Evolutionary conservation across 805 yeast genomes (phyloP), one percentile per base, ranked within the genome.

Genomic region (Yamadazyma kitorensis): DNA sequence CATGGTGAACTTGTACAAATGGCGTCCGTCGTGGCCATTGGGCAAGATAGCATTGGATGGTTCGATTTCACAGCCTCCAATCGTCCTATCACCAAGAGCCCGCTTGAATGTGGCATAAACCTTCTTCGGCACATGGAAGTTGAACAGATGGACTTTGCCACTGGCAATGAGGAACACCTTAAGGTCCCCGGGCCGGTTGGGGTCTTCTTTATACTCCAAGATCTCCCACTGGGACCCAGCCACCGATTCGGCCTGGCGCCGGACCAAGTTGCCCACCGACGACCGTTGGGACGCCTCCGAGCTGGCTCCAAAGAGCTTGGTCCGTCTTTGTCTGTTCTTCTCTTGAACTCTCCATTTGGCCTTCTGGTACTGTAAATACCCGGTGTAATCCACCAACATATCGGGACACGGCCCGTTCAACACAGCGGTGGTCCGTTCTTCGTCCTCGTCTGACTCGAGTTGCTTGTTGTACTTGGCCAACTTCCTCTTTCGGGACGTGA

Each of bases 171-270:
- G 87, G 51, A 69, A 76, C 0, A 85, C 96, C 38, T 78, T 80
- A 19, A 91, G 65, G 32, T 76, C 82, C n/a, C 97, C 98, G 0
- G 86, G 82, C 32, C 55, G 62, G 7, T 55, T 41, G 1, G 69
- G 66, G 26, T 80, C 80, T 7, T 58, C 48, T 40, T 74, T 74
- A 49, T 86, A 79, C 46, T 87, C 88, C 22, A 93, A 57, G 23
- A 93, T 70, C 42, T 88, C 87, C 99, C 99, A 93, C 20, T 80
- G 74, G 0, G 86, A 70, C 6, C 81, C 81, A 7, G 86, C 83
- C 48, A 82, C 79, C 25, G 70, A 74, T 51, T 83, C 95, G 0
- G 95, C 95, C 48, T 85, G 93, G 32, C 75, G 74, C 33, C 84
- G 74, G 27, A 88, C 66, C 68, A 88, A 72, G 14, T 74, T 74